Evolutionary conservation across 1,284 basidiomycete species (phyloP), one percentile per base, ranked within the genome.

Genomic region (Ceratobasidium sp.): DNA sequence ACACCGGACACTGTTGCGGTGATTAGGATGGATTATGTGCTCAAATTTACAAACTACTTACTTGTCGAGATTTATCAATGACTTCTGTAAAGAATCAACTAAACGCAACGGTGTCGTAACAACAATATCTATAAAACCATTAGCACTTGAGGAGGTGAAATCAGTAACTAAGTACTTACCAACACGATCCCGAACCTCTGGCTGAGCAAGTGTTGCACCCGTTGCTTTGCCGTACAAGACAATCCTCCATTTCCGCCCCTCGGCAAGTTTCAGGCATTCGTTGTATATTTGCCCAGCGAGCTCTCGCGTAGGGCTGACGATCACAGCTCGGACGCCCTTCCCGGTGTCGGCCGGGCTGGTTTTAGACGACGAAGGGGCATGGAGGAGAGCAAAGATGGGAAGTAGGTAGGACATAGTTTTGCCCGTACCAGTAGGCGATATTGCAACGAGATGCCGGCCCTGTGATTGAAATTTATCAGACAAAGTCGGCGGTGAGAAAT

Each of bases 261-360:
- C 86, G 0, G 92, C 91, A 15, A 98, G 84, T 81, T 95, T 96
- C 56, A 93, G 81, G 77, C 93, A 94, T 81, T 99, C 98, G 75
- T 95, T 96, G 76, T 95, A 88, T 75, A 99, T 99, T 81, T 99
- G 98, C 78, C 96, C 92, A 0, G 97, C 96, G n/a, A 99, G 84
- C 84, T 99, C 98, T 77, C 96, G 90, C 0, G 98, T 99, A 0
- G 98, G 98, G 0, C 94, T 94, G 71, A 99, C 83, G 65, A 99
- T 86, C 19, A 99, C 79, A 0, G 93, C 91, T 75, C 96, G 87
- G 15, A 92, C 90, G 29, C 95, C 95, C 29, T 80, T 80, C 0
- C 88, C 88, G 17, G 41, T 53, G n/a, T 80, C 79, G 71, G 87
- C 86, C 11, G 69, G 69, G 29, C 45, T 47, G 27, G 83, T 81